Base-by-base conservation (phyloP, 441 rosid species). In the Daphne laureola region DNA sequence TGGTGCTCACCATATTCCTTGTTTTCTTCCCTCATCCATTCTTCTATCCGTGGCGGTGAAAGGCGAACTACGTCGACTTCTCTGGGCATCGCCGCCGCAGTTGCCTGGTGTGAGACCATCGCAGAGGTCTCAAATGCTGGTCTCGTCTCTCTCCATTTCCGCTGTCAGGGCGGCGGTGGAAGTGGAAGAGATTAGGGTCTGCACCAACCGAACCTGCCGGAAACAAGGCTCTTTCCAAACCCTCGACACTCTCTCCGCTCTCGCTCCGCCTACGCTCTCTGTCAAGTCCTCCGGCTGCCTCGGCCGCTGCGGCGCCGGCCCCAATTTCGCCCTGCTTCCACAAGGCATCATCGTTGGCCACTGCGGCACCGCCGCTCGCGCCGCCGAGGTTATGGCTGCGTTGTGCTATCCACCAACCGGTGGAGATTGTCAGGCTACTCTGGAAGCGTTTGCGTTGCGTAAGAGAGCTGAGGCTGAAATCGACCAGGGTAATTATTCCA, bases 221-320 rank as follows among this genome's bases (percentile, higher is more conserved):
- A 68, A 66, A 51, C 95, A 90, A 66, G 93, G 95, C 59, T 86
- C 97, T 0, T 50, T 76, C 43, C 79, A 84, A 53, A 84, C 77
- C 21, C 76, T 90, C 2, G 78, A 84, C 42, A 66, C 79, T 12
- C 67, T 90, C 21, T 65, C 76, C 13, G 76, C 68, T 59, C 76
- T 86, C 43, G 78, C 93, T 3, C 95, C 87, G 35, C 78, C 95
- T 6, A 18, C 55, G 1, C 67, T 86, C 68, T 43, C 68, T 46
- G 86, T 86, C 59, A 81, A 64, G 52, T 46, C 84, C 41, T 69
- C 83, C 67, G 87, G 76, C 12, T 90, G 95, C 74, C 70, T 87
- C 46, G 95, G 95, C 64, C 80, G 86, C 4, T 90, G 95, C 62
- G 95, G 95, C 47, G 63, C 89, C 3, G 97, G 95, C 14, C 95